Evolutionary conservation across 2,329 filamentous ascomycete genomes (phyloP).

Genomic region (Penicillium sp.): DNA sequence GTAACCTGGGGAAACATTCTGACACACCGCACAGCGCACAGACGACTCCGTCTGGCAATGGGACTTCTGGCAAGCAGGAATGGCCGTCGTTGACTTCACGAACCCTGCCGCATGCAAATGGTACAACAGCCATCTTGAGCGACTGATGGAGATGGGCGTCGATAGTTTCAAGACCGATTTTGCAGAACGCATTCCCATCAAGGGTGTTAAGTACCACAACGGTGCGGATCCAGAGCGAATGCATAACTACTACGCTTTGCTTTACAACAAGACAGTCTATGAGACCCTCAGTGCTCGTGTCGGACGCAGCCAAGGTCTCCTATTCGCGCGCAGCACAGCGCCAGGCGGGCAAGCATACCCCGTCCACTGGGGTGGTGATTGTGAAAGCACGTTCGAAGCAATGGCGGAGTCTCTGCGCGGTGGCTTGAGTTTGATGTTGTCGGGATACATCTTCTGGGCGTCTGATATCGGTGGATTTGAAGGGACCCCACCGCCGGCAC

Average conservation of each 20-base stretch:
- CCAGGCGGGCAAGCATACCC: slow-evolving; percentile 71
- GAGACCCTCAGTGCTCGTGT: slow-evolving; percentile 60
- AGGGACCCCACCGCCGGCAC: slow-evolving; percentile 64
- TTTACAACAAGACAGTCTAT: slow-evolving; percentile 71
- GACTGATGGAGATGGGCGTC: slow-evolving; percentile 68
- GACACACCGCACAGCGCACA: slow-evolving; percentile 46
- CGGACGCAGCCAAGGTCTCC: slow-evolving; percentile 57
- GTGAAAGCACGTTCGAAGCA: slow-evolving; percentile 71
- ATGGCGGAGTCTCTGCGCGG: slow-evolving; percentile 71
- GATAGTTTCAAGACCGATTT: slow-evolving; percentile 77
- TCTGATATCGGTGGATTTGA: slow-evolving; percentile 74
- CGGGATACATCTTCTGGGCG: slow-evolving; percentile 68
- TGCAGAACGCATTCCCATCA: slow-evolving; percentile 68
- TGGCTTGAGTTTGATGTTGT: slow-evolving; percentile 63
- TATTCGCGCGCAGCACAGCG: slow-evolving; percentile 68
- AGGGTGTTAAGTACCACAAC: slow-evolving; percentile 67
- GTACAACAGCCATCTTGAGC: slow-evolving; percentile 63
- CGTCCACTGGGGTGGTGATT: slow-evolving; percentile 73
- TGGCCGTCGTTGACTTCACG: slow-evolving; percentile 73
- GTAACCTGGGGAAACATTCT: not conserved
- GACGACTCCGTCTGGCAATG: slow-evolving; percentile 74
- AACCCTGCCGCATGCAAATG: slow-evolving; percentile 68
- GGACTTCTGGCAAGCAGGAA: slow-evolving; percentile 76
- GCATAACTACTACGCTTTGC: slow-evolving; percentile 77
- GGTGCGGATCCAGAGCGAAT: slow-evolving; percentile 63